These are phyloP conservation scores for Monosporascus sp. DNA, from an alignment of 2,329 filamentous ascomycete species.

Conservation along the genomic window DNA sequence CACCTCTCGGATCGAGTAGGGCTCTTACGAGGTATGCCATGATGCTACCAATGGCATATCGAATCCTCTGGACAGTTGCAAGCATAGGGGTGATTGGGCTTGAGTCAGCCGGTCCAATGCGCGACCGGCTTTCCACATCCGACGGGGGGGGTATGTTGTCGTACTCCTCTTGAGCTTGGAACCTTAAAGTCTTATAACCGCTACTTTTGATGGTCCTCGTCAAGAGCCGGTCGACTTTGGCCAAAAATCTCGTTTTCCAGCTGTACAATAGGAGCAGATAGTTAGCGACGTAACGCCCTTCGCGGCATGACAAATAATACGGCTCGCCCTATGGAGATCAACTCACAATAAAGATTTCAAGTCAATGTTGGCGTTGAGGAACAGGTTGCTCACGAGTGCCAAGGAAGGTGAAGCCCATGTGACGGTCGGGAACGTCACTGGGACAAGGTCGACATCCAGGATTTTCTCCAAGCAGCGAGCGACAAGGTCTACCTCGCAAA, in stretches of 20 bases:
- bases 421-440: background rate
- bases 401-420: background rate
- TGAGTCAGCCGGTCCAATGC: too few species aligned
- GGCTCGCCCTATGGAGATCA: background rate
- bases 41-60: conserved; percentile 1
- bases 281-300: background rate
- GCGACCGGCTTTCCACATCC: too few species aligned
- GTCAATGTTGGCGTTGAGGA: conserved; percentile 3
- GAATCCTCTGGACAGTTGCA: background rate
- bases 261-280: background rate
- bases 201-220: background rate
- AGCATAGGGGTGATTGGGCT: too few species aligned
- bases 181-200: background rate
- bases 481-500: conserved; percentile 5
- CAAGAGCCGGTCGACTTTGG: conserved; percentile 4
- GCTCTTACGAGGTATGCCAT: conserved; percentile 2
- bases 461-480: conserved; percentile 10
- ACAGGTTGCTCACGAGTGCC: conserved; percentile 5
- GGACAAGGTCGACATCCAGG: conserved; percentile 8
- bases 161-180: background rate
- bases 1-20: background rate
- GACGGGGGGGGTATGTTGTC: too few species aligned
- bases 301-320: too few species aligned
- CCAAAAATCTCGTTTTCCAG: conserved; percentile 8
- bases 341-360: conserved; percentile 8